Base-by-base conservation (phyloP, 2,329 filamentous ascomycete species). In the Ambrosiella beaveri region DNA sequence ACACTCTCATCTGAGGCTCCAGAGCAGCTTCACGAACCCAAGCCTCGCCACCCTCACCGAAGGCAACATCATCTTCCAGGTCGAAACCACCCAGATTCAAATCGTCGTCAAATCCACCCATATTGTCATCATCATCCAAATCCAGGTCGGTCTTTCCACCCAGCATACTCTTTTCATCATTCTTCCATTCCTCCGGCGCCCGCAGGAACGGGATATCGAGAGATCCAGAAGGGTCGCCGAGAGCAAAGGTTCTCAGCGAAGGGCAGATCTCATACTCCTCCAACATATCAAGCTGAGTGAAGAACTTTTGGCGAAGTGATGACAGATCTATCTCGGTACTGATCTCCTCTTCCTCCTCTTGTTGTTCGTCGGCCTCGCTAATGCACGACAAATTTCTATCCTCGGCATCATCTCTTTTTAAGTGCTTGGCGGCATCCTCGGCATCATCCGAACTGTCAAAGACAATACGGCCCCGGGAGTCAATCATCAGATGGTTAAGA, bases 401-500 rank as follows among this genome's bases (percentile, higher is more conserved):
- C 12, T 41, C 52, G n/a, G 40, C 52, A 11, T 56, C 19, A 2
- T 74, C 71, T 11, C 68, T 66, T 3, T 66, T 65, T 7, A 47
- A 56, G n/a, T 35, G 17, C 38, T 59, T 68, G 64, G 58, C 68
- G 15, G 72, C 73, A 62, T 83, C 80, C 13, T 74, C 78, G 17
- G 78, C 71, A 68, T 97, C 93, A 68, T 98, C 91, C 66, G 90
- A 97, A 73, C 91, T 97, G 71, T 98, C 93, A 67, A 98, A 98
- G 4, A 98, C 90, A 62, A 98, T 98, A 40, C 91, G 81, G 47
- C 93, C 93, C 63, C 88, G 82, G 1, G 81, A 80, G 69, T 98
- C 93, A 63, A 98, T 96, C 66, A 91, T 88, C n/a, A 98, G 76
- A 70, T 98, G 91, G 66, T 98, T 98, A 38, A 98, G 77, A 17